Conservation (phyloP, 495 filamentous ascomycete genomes). For the Aspergillus affinis region DNA sequence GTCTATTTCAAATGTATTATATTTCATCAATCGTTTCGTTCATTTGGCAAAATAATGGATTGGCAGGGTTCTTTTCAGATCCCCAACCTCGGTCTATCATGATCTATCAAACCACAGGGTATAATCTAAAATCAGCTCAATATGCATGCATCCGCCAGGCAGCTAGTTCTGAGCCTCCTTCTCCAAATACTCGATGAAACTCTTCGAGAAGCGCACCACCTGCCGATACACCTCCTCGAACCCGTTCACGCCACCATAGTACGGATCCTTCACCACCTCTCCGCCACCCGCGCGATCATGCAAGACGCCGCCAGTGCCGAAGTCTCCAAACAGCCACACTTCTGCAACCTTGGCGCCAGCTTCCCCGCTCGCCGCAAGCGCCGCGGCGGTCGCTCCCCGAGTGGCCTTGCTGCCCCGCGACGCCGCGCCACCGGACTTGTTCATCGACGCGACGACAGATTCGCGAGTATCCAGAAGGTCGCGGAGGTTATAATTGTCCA, state of each 20-base stretch:
- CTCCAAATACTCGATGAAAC: slow-evolving; percentile 60
- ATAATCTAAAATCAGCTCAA: slow-evolving; percentile 14
- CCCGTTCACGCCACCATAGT: slow-evolving; percentile 80
- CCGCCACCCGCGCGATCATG: slow-evolving; percentile 68
- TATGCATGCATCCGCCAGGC: background rate
- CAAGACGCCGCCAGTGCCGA: slow-evolving; percentile 65
- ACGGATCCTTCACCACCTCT: slow-evolving; percentile 84
- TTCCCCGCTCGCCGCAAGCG: slow-evolving; percentile 31
- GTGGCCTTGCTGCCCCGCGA: slow-evolving; percentile 25
- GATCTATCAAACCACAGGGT: slow-evolving; percentile 19
- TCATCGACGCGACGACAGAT: slow-evolving; percentile 51
- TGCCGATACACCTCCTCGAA: slow-evolving; percentile 89
- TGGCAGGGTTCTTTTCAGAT: background rate
- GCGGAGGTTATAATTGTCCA: slow-evolving; percentile 82
- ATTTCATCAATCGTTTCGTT: slow-evolving; percentile 5
- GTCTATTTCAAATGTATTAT: slow-evolving; percentile 8
- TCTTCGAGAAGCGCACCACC: slow-evolving; percentile 72
- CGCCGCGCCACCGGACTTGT: slow-evolving; percentile 27
- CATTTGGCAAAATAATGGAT: background rate
- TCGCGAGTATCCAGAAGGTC: slow-evolving; percentile 62
- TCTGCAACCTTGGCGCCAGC: slow-evolving; percentile 41
- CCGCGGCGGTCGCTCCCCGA: slow-evolving; percentile 27
- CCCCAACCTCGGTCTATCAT: slow-evolving; percentile 6
- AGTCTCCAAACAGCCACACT: slow-evolving; percentile 85
- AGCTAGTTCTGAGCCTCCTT: slow-evolving; percentile 16